A percentile compares a stretch with the other conserved stretches of the same genome.
phyloP scores from a whole-genome alignment of 2,329 filamentous ascomycete species.

The Colletotrichum godetiae region DNA sequence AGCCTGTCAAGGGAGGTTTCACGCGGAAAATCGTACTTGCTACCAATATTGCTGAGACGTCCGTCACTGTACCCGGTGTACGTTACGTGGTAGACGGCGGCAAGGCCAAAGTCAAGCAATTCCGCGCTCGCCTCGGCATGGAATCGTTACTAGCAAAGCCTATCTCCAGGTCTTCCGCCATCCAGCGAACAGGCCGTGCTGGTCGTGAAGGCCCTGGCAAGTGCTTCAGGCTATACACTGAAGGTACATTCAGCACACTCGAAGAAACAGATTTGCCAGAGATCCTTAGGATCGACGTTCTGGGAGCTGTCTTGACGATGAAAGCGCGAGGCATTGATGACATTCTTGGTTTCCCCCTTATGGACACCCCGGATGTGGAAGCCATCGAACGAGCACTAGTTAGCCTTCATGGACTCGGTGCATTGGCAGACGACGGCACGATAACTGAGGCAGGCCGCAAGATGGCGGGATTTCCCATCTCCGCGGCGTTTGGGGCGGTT shows the following conservation, averaged over 20 bases:
- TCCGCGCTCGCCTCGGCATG: conserved; percentile 83
- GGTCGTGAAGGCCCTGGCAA: conserved; percentile 92
- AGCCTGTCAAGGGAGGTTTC: conserved; percentile 74
- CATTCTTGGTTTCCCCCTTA: conserved; percentile 83
- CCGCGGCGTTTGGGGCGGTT: conserved; percentile 83
- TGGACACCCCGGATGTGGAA: conserved; percentile 83
- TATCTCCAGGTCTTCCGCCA: conserved; percentile 92
- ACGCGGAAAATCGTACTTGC: conserved; percentile 92
- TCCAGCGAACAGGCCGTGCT: conserved; percentile 90
- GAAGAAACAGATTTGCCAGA: conserved; percentile 85
- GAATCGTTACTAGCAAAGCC: conserved; percentile 91
- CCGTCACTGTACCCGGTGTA: conserved; percentile 93
- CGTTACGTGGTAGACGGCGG: conserved; percentile 92
- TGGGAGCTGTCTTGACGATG: conserved; percentile 89
- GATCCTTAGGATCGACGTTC: conserved; percentile 89
- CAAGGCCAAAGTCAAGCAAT: conserved; percentile 95
- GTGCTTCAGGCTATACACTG: conserved; percentile 90
- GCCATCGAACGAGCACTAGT: conserved; percentile 84
- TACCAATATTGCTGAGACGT: conserved; percentile 99
- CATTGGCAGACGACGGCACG: conserved; percentile 75
- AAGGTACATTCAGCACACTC: conserved; percentile 77
- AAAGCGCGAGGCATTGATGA: conserved; percentile 90
- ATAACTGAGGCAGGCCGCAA: conserved; percentile 81
- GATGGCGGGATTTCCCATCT: conserved; percentile 86
- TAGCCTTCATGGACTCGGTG: conserved; percentile 82